Conservation (phyloP, 148 eudicot species). For the Cornus florida region DNA sequence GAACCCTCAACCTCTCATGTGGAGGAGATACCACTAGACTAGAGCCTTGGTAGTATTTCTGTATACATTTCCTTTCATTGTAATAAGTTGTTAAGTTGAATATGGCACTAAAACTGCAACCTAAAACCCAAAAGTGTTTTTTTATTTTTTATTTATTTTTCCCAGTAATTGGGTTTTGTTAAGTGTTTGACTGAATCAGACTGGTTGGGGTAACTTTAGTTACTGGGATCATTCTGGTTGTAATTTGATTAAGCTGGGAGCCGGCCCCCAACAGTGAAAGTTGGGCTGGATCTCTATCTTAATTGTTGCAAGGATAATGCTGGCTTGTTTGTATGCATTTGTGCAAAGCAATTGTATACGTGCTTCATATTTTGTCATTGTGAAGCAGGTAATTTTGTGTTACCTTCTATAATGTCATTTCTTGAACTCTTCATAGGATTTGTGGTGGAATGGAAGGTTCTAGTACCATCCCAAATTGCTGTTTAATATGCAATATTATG, state of each 20-base stretch:
- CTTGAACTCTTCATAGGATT: not conserved
- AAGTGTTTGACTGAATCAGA: not conserved
- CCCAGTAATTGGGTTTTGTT: not conserved
- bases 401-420: not conserved
- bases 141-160: no score
- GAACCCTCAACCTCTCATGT: no score
- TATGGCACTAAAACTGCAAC: not conserved
- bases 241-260: not conserved
- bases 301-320: not conserved
- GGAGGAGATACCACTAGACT: no score
- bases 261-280: no score
- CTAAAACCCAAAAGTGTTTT: not conserved
- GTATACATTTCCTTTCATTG: not conserved
- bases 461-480: not conserved
- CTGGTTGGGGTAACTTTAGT: not conserved
- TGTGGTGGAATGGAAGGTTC: not conserved
- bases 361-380: not conserved
- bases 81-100: not conserved
- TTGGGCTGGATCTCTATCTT: not conserved
- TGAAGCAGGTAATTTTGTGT: not conserved
- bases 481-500: not conserved
- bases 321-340: not conserved
- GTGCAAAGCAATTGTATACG: not conserved
- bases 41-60: no score
- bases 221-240: not conserved